A percentile compares a stretch with the other conserved stretches of the same genome.
Conservation (phyloP, 306 rosid species). For the Alnus rubra region DNA sequence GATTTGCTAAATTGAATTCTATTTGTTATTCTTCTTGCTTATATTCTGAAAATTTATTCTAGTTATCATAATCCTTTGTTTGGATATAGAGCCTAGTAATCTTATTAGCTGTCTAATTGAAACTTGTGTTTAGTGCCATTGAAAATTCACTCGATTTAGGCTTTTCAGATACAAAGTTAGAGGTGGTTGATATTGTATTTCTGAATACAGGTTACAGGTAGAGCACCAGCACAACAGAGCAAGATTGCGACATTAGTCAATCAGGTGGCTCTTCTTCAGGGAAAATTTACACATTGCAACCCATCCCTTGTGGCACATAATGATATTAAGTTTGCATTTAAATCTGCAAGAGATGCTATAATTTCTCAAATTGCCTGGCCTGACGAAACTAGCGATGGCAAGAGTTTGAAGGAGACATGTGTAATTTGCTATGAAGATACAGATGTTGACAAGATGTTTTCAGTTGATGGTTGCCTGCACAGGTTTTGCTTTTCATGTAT, state of each 20-base stretch:
- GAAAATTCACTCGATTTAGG: neutral
- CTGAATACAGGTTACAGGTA: slow-evolving; percentile 39
- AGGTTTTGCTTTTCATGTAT: slow-evolving; percentile 56
- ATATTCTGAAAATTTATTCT: no score
- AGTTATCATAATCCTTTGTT: neutral
- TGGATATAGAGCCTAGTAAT: neutral
- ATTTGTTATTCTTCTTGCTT: neutral
- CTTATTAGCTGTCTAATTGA: neutral
- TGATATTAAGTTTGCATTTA: slow-evolving; percentile 30
- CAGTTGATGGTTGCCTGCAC: slow-evolving; percentile 52
- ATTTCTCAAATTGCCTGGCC: slow-evolving; percentile 39
- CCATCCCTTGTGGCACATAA: slow-evolving; percentile 29
- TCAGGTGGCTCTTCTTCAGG: slow-evolving; percentile 35
- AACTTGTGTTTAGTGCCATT: neutral
- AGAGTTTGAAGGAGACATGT: slow-evolving; percentile 38
- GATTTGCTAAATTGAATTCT: neutral
- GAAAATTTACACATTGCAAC: slow-evolving; percentile 36
- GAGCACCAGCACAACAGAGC: slow-evolving; percentile 25
- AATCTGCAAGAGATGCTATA: slow-evolving; percentile 51
- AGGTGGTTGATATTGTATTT: neutral
- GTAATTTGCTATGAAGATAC: slow-evolving; percentile 52
- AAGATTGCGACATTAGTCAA: slow-evolving; percentile 34
- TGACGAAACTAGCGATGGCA: slow-evolving; percentile 22
- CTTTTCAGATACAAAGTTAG: neutral
- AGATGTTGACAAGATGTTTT: slow-evolving; percentile 40